These are phyloP conservation scores for Lentinula edodes DNA, from an alignment of 768 basidiomycete species.

Conservation along the genomic window DNA sequence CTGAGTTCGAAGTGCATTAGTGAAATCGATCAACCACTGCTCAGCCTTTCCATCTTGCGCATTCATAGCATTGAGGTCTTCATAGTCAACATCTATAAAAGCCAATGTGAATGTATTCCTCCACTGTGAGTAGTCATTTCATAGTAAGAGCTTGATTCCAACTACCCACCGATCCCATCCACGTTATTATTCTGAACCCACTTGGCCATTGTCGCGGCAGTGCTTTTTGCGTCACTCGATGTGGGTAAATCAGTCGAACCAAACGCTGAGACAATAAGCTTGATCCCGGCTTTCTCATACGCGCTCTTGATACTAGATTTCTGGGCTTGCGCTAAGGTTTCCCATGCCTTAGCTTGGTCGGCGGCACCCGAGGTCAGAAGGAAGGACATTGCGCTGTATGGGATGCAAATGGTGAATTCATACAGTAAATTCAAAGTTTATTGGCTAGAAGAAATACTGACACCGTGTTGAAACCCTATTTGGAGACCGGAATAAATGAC, in stretches of 20 bases:
- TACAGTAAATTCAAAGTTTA: neutral
- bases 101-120: slow-evolving; percentile 14
- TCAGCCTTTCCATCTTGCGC: slow-evolving; percentile 5
- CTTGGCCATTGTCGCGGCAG: slow-evolving; percentile 38
- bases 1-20: slow-evolving; percentile 20
- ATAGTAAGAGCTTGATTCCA: neutral
- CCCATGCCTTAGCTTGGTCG: slow-evolving; percentile 19
- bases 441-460: neutral
- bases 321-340: slow-evolving; percentile 23
- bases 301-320: slow-evolving; percentile 31
- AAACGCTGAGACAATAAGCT: slow-evolving; percentile 47
- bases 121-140: slow-evolving; percentile 23
- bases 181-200: slow-evolving; percentile 39
- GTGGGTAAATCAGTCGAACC: slow-evolving; percentile 40
- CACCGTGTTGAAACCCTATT: slow-evolving; percentile 1
- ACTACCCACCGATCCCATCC: slow-evolving; percentile 35
- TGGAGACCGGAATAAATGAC: neutral
- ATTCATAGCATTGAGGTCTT: neutral
- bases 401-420: neutral
- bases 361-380: neutral
- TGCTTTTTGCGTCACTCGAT: slow-evolving; percentile 32
- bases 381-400: neutral
- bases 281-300: slow-evolving; percentile 46
- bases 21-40: slow-evolving; percentile 26
- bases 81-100: slow-evolving; percentile 25